Conservation (phyloP, 202 grass and related monocot genomes). For the Bolboschoenoplectus hybrid region DNA sequence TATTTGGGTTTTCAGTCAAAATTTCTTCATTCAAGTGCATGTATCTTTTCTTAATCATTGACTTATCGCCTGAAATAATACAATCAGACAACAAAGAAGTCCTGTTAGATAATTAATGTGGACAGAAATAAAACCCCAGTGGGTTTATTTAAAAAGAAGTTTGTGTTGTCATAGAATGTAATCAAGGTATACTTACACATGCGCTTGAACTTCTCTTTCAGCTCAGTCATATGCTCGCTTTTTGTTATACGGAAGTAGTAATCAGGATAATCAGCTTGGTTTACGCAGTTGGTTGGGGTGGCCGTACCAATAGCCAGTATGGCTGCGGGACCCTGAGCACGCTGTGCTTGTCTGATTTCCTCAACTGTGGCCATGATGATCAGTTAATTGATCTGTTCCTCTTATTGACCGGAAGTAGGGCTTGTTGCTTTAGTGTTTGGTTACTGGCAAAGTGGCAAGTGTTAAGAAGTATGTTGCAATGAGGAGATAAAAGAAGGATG, state of each 20-base stretch:
- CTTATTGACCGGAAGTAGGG: neutral
- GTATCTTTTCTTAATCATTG: conserved; percentile 42
- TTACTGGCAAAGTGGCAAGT: neutral
- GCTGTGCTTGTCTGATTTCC: conserved; percentile 5
- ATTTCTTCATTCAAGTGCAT: conserved; percentile 46
- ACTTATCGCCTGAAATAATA: conserved; percentile 34
- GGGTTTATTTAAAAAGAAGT: neutral
- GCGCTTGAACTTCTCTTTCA: conserved; percentile 19
- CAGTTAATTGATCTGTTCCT: neutral
- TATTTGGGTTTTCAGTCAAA: conserved; percentile 37
- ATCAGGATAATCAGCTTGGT: conserved; percentile 18
- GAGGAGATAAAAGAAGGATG: neutral
- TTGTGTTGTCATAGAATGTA: neutral
- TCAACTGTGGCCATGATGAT: conserved; percentile 6
- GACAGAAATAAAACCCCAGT: neutral
- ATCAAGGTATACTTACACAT: conserved; percentile 10
- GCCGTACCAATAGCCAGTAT: conserved; percentile 9
- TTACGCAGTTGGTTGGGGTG: neutral
- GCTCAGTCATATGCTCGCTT: conserved; percentile 2
- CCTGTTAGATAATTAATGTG: neutral
- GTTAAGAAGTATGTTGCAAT: neutral
- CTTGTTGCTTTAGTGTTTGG: neutral
- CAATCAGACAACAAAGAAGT: neutral
- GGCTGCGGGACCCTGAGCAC: neutral
- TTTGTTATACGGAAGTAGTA: neutral